phyloP scores from a whole-genome alignment of 1,284 basidiomycete species.

The Malassezia furfur region DNA sequence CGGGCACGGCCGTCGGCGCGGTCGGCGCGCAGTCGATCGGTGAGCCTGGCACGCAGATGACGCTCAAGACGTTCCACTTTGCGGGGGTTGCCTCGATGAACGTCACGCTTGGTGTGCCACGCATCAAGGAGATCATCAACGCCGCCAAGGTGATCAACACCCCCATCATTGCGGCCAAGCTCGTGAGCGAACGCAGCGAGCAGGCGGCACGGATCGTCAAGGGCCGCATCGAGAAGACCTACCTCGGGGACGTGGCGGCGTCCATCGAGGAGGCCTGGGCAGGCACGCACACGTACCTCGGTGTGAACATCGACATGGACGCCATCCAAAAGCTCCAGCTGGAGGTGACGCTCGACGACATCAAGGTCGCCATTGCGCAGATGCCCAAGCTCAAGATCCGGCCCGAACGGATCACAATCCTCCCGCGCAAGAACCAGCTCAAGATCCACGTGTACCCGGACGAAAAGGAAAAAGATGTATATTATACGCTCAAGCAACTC shows the following conservation, averaged over 20 bases:
- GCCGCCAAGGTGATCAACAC: constrained; percentile 94
- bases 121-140: constrained; percentile 99
- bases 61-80: constrained; percentile 99
- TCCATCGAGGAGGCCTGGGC: constrained; percentile 95
- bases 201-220: constrained; percentile 95
- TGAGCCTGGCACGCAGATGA: constrained; percentile 99
- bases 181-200: constrained; percentile 62
- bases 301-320: constrained; percentile 80
- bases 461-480: constrained; percentile 59
- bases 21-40: constrained; percentile 98
- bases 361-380: constrained; percentile 80
- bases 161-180: constrained; percentile 92
- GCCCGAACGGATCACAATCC: constrained; percentile 54
- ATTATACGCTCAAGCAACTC: constrained; percentile 41
- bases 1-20: constrained; percentile 71
- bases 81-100: constrained; percentile 99
- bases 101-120: constrained; percentile 95
- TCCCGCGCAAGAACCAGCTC: constrained; percentile 61
- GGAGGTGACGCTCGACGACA: constrained; percentile 82
- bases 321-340: constrained; percentile 86
- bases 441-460: constrained; percentile 67
- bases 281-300: constrained; percentile 80
- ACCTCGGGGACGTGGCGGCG: constrained; percentile 82
- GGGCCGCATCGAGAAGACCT: constrained; percentile 87
- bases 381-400: constrained; percentile 88